Percentiles rank a stretch among this genome's conserved stretches.
Evolutionary conservation across 768 basidiomycete species (phyloP).

Genomic region (Phaeolepiota aurea): DNA sequence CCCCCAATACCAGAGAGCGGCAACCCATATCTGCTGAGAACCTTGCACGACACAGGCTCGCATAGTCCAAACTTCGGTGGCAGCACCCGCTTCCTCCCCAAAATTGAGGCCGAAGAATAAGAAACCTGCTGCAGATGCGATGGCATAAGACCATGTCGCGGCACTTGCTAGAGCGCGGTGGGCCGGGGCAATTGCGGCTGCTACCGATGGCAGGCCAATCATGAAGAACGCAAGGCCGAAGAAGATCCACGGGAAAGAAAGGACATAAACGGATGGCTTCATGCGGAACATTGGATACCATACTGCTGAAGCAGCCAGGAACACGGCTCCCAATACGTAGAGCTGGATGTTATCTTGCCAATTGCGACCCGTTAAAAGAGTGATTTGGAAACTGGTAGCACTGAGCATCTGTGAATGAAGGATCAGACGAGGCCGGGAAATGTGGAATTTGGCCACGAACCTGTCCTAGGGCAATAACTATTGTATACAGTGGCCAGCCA

Average conservation of each 20-base stretch:
- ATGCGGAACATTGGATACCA: constrained; percentile 90
- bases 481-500: constrained; percentile 90
- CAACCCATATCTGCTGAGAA: constrained; percentile 93
- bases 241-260: constrained; percentile 86
- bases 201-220: constrained; percentile 80
- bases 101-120: constrained; percentile 94
- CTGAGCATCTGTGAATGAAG: constrained; percentile 55
- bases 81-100: constrained; percentile 94
- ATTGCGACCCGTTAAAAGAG: constrained; percentile 79
- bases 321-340: constrained; percentile 86
- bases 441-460: constrained; percentile 20
- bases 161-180: constrained; percentile 64
- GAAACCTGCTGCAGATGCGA: constrained; percentile 91
- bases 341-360: constrained; percentile 75
- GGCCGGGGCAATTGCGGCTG: constrained; percentile 44
- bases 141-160: constrained; percentile 87
- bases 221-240: constrained; percentile 88
- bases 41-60: constrained; percentile 92
- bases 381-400: constrained; percentile 93
- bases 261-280: constrained; percentile 81
- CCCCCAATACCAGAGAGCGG: constrained; percentile 96
- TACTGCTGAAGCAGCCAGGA: constrained; percentile 74
- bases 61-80: constrained; percentile 90
- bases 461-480: constrained; percentile 82
- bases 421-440: constrained; percentile 6